These are phyloP conservation scores for Lactifluus subvellereus DNA, from an alignment of 768 basidiomycete species.

Conservation along the genomic window DNA sequence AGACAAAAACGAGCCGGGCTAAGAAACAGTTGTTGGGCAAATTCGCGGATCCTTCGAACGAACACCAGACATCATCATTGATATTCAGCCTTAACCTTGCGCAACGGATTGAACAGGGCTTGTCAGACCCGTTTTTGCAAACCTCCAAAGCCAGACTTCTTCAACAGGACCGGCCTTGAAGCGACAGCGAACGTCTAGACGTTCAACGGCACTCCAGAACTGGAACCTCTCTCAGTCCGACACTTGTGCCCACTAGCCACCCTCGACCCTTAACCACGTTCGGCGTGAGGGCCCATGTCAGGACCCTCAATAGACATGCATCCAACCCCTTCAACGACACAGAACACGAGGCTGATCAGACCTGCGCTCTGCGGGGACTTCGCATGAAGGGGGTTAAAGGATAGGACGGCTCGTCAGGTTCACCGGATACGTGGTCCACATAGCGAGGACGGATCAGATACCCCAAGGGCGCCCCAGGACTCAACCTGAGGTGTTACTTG, in stretches of 20 bases:
- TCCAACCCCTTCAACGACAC: conserved; percentile 4
- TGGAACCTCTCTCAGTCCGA: conserved; percentile 23
- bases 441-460: neutral
- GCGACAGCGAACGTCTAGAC: conserved; percentile 22
- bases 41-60: conserved; percentile 18
- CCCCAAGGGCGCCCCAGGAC: conserved; percentile 10
- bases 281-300: conserved; percentile 8
- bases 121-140: conserved; percentile 10
- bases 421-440: conserved; percentile 4
- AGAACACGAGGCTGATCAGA: conserved; percentile 18
- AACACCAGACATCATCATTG: conserved; percentile 16
- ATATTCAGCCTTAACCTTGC: conserved; percentile 20
- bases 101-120: conserved; percentile 12
- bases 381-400: conserved; percentile 11
- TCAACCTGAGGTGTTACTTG: conserved; percentile 2
- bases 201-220: conserved; percentile 22
- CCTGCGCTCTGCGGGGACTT: conserved; percentile 12
- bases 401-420: conserved; percentile 3
- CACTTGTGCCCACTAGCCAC: conserved; percentile 12
- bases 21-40: conserved; percentile 22
- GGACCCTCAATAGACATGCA: neutral
- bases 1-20: conserved; percentile 25
- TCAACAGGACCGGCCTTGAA: conserved; percentile 23
- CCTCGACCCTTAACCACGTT: conserved; percentile 15
- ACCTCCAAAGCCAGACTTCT: conserved; percentile 19